Conservation (phyloP, 2,329 filamentous ascomycete genomes). For the Dothiorella sarmentorum region DNA sequence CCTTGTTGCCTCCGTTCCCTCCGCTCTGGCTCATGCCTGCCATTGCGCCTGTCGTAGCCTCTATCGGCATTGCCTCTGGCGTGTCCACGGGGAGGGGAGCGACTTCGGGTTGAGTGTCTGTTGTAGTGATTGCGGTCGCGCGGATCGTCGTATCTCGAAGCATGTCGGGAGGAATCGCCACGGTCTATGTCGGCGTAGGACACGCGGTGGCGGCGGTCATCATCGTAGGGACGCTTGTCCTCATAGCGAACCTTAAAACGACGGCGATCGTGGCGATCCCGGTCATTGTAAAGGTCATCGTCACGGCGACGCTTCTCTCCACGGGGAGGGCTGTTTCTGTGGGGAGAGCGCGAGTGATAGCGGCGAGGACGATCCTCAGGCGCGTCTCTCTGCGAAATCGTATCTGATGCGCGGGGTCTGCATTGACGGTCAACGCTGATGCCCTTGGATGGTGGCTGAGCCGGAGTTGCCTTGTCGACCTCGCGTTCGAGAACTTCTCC, state of each 20-base stretch:
- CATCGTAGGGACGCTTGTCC: constrained; percentile 39
- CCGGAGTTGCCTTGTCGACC: constrained; percentile 77
- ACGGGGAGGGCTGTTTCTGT: constrained; percentile 25
- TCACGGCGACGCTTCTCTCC: constrained; percentile 63
- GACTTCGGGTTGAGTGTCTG: constrained; percentile 9
- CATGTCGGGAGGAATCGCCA: constrained; percentile 10
- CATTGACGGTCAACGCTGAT: constrained; percentile 86
- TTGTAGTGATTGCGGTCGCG: constrained; percentile 21
- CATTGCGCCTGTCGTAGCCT: constrained; percentile 8
- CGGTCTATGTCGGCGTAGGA: constrained; percentile 54
- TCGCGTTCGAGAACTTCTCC: constrained; percentile 71
- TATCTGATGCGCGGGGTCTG: constrained; percentile 48
- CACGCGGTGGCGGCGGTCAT: constrained; percentile 38
- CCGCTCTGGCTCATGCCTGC: background rate
- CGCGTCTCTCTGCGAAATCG: constrained; percentile 16
- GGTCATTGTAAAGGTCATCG: constrained; percentile 49
- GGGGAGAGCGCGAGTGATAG: constrained; percentile 21
- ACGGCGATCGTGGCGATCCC: constrained; percentile 54
- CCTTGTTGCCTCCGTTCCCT: constrained; percentile 9
- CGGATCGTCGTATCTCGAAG: constrained; percentile 8
- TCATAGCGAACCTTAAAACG: constrained; percentile 63
- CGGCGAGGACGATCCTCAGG: constrained; percentile 49
- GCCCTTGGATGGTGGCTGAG: constrained; percentile 71
- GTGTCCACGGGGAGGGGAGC: constrained; percentile 21
- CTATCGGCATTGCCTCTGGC: constrained; percentile 38